Evolutionary conservation across 306 rosid species (phyloP).

Genomic region (Senna siamea): DNA sequence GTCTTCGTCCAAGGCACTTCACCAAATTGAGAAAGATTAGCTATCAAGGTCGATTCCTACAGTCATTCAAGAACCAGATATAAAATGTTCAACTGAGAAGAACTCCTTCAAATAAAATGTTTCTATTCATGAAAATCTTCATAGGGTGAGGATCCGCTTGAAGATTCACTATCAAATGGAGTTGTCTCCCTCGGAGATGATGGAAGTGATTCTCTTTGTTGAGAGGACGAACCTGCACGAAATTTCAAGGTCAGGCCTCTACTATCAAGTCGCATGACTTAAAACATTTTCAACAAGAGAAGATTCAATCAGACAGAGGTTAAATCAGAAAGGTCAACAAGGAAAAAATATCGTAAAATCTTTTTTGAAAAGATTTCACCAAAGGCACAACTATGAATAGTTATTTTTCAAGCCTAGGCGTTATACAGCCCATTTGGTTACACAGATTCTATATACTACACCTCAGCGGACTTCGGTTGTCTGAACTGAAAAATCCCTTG

Average conservation of each 20-base stretch:
- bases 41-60: neutral
- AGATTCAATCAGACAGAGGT: conserved; percentile 16
- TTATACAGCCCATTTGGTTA: neutral
- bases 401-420: conserved; percentile 7
- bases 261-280: conserved; percentile 27
- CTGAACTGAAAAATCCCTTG: neutral
- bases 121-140: conserved; percentile 85
- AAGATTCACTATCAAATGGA: conserved; percentile 82
- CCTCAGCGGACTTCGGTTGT: neutral
- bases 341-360: conserved; percentile 11
- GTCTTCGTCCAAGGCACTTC: conserved; percentile 36
- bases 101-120: conserved; percentile 31
- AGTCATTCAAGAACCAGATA: conserved; percentile 23
- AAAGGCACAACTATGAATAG: neutral
- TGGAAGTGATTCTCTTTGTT: conserved; percentile 81
- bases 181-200: conserved; percentile 85
- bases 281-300: neutral
- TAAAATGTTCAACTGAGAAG: conserved; percentile 22
- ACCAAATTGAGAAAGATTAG: conserved; percentile 26
- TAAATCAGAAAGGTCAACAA: conserved; percentile 13
- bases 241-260: conserved; percentile 37
- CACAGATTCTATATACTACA: neutral
- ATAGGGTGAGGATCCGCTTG: conserved; percentile 86
- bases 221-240: conserved; percentile 79
- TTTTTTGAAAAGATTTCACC: neutral